Conservation (phyloP, 2,329 filamentous ascomycete species). For the Knufia fluminis region DNA sequence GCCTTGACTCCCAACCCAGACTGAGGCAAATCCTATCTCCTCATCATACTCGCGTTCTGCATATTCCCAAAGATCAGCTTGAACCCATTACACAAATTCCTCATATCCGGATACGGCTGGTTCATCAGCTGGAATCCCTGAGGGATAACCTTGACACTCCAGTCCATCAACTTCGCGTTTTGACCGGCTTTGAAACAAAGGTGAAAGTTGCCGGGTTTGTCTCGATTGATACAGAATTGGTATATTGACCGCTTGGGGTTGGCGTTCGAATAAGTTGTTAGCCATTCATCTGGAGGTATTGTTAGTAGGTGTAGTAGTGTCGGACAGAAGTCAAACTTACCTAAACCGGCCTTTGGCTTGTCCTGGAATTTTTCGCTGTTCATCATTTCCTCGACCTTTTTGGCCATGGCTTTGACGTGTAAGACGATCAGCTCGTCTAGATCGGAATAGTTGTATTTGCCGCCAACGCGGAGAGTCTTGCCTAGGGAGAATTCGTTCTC, state of each 20-base stretch:
- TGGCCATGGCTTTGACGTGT: constrained; percentile 94
- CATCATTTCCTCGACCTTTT: constrained; percentile 95
- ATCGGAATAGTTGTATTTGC: constrained; percentile 88
- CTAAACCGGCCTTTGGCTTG: constrained; percentile 68
- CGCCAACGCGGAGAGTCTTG: constrained; percentile 71
- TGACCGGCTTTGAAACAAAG: constrained; percentile 92
- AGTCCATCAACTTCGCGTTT: constrained; percentile 61
- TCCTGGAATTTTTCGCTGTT: constrained; percentile 88
- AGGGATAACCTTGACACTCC: constrained; percentile 84
- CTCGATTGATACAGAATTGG: constrained; percentile 87
- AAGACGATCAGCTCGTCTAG: constrained; percentile 94
- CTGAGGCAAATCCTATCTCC: not conserved
- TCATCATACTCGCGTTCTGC: constrained; percentile 29
- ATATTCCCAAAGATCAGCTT: constrained; percentile 71
- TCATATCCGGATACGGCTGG: constrained; percentile 87
- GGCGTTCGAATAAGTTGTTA: constrained; percentile 89
- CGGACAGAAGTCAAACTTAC: constrained; percentile 45
- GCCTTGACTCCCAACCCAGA: not conserved
- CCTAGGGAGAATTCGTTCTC: constrained; percentile 94
- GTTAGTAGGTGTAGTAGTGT: not conserved
- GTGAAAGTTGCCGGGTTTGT: constrained; percentile 88
- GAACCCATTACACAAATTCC: constrained; percentile 91
- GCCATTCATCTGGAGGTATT: constrained; percentile 76
- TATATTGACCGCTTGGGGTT: constrained; percentile 92
- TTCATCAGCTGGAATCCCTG: constrained; percentile 87